These are phyloP conservation scores for Suillus variegatus DNA, from an alignment of 768 basidiomycete genomes.

Conservation along the genomic window DNA sequence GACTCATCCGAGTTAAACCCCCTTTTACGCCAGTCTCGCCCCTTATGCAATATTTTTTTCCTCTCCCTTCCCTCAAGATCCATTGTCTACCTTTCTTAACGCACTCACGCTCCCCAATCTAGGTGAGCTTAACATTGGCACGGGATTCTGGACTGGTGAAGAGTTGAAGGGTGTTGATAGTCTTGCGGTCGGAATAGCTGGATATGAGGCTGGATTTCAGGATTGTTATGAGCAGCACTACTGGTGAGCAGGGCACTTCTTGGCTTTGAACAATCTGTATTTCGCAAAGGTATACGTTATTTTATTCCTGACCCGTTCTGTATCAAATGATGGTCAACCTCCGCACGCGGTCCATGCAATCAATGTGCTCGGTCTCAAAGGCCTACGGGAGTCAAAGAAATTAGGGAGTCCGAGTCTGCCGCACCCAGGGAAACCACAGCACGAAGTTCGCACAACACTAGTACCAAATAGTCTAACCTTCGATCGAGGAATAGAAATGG, in stretches of 20 bases:
- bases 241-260: background rate
- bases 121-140: background rate
- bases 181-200: background rate
- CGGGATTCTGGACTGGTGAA: background rate
- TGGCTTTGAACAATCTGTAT: background rate
- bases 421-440: too few species aligned
- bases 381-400: too few species aligned
- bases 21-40: too few species aligned
- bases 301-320: background rate
- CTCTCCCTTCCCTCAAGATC: too few species aligned
- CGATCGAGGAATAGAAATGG: too few species aligned
- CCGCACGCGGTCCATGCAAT: conserved; percentile 27
- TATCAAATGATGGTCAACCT: background rate
- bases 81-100: background rate
- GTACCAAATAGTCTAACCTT: too few species aligned
- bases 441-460: too few species aligned
- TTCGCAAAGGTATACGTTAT: background rate
- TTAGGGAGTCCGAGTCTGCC: too few species aligned
- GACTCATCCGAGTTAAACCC: too few species aligned
- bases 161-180: background rate
- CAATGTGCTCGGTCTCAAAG: conserved; percentile 9
- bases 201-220: too few species aligned
- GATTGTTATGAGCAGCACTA: too few species aligned
- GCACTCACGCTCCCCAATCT: background rate
- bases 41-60: too few species aligned